A percentile compares a stretch with the other conserved stretches of the same genome.
Evolutionary conservation across 2,329 filamentous ascomycete genomes (phyloP).

Genomic region (Podosphaera fusca): DNA sequence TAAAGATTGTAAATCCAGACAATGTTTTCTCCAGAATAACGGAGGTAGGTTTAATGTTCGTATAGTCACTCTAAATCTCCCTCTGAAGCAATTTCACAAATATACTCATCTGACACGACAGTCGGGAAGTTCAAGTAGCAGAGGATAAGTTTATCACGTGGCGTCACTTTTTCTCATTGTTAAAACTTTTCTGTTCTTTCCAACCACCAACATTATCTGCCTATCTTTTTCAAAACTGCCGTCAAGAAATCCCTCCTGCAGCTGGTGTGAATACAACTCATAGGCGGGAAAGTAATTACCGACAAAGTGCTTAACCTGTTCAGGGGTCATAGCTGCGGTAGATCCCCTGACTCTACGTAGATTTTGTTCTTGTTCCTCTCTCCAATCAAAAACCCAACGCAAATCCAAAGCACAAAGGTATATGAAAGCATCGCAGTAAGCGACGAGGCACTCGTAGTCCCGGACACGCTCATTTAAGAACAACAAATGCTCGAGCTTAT

Average conservation of each 20-base stretch:
- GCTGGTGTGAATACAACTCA: conserved; percentile 27
- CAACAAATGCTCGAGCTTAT: conserved; percentile 29
- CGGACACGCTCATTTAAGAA: conserved; percentile 35
- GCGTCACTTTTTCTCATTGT: conserved; percentile 12
- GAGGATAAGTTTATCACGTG: no score
- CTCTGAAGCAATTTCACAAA: no score
- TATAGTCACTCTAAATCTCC: no score
- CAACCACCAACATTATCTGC: conserved; percentile 27
- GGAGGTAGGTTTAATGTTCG: no score
- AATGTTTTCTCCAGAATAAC: no score
- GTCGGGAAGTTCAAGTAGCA: no score
- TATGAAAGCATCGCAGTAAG: conserved; percentile 36
- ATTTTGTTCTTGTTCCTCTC: conserved; percentile 37
- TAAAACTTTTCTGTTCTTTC: conserved; percentile 21
- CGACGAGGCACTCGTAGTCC: conserved; percentile 34
- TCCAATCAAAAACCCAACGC: conserved; percentile 43
- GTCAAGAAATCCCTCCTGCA: conserved; percentile 25
- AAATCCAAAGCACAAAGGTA: conserved; percentile 40
- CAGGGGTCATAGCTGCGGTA: conserved; percentile 40
- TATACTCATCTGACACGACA: no score
- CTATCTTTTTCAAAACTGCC: conserved; percentile 13
- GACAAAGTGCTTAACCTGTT: conserved; percentile 40
- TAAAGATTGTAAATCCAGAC: no score
- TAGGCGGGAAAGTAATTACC: conserved; percentile 33
- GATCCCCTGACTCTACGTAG: conserved; percentile 25